These are phyloP conservation scores for Suhomyces maxii DNA, from an alignment of 1,139 yeast species.

Conservation along the genomic window DNA sequence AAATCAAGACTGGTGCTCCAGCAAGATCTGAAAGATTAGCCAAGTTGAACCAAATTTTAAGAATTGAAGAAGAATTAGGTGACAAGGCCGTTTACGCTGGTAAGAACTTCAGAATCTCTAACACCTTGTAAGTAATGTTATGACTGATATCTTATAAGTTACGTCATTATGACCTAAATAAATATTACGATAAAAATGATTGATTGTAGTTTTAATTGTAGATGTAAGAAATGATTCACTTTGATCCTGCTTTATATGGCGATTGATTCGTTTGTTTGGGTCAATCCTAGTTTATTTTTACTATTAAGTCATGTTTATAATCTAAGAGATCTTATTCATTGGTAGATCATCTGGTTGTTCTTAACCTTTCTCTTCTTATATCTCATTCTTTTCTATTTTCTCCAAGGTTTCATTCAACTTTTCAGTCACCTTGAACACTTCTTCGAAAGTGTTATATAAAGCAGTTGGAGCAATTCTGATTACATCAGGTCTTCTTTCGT, in stretches of 20 bases:
- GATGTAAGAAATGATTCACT: too few species aligned
- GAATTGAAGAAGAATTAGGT: conserved; percentile 97
- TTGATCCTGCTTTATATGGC: neutral
- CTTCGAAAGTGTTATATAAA: conserved; percentile 73
- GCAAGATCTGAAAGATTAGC: conserved; percentile 99
- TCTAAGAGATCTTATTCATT: neutral
- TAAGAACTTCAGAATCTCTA: conserved; percentile 67
- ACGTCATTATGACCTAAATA: conserved; percentile 1
- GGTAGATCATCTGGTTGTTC: neutral
- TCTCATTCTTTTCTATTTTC: conserved; percentile 1
- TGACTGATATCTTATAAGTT: neutral
- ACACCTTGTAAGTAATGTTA: conserved; percentile 14
- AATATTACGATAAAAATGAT: neutral
- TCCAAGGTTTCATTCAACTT: conserved; percentile 5
- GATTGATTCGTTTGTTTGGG: neutral
- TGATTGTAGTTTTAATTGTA: too few species aligned
- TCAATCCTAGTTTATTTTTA: too few species aligned
- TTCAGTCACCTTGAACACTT: conserved; percentile 37
- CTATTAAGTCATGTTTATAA: too few species aligned
- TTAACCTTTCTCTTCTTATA: neutral
- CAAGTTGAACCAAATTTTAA: conserved; percentile 92
- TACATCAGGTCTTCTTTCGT: conserved; percentile 87
- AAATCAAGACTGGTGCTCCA: conserved; percentile 99
- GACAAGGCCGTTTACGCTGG: conserved; percentile 95
- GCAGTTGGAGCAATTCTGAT: conserved; percentile 84